Evolutionary conservation across 2,329 filamentous ascomycete species (phyloP), one percentile per base, ranked within the genome.

Genomic region (Colletotrichum zoysiae): DNA sequence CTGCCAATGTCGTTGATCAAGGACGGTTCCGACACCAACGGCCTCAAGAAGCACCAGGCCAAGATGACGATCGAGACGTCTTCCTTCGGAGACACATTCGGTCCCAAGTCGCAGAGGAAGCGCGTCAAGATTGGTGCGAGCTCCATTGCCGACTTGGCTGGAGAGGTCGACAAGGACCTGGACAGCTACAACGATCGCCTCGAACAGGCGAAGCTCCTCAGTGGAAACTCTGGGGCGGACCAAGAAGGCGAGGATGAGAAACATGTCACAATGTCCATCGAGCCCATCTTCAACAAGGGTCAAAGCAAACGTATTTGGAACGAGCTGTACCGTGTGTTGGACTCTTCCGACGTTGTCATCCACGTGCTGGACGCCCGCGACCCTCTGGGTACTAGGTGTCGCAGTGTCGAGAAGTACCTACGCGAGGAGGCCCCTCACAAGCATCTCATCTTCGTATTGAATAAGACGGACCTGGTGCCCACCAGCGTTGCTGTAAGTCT

Each of bases 301-400:
- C 95, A 97, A 81, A 95, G 92, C 78, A 97, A 97, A 83, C 89
- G 96, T 75, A 97, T 97, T 76, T 97, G 94, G 95, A 98, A 98
- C 83, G 95, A 99, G 81, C 85, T 98, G 9, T 91, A 96, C 87
- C 97, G 97, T 83, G 95, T 96, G 78, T 96, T 98, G 73, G 95
- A 98, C 83, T 97, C 94, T 3, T 96, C 93, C 12, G 96, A 99
- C 82, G 95, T 99, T 46, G 90, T 99, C 57, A 92, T 99, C n/a
- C 96, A 98, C 78, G 93, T 97, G 18, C 85, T 97, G 1, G 95
- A 98, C 81, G 95, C 95, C 51, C 88, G 95, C 82, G 95, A 97
- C 81, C 95, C 95, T 3, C 84, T 95, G 14, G 96, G 96, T 44
- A 98, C 96, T 20, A 89, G 96, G 67, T 99, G 96, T 85, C 89